Evolutionary conservation across 192 early-diverging fungal genomes (phyloP), one percentile per base, ranked within the genome.

Genomic region (Podila horticola): DNA sequence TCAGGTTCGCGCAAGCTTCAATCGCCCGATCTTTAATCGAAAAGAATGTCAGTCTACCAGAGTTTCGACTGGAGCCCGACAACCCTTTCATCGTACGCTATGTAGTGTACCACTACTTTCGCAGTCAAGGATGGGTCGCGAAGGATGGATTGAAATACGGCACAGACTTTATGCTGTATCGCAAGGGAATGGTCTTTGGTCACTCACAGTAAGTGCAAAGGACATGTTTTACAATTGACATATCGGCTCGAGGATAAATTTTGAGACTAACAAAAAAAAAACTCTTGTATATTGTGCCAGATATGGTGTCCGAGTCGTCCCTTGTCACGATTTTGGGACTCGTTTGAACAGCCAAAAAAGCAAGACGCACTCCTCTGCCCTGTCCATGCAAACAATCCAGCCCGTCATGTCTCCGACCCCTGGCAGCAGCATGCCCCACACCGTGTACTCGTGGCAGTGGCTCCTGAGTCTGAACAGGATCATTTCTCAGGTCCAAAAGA

Each of bases 141-240:
- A 89, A 89, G 75, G 86, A 89, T 67, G 96, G 96, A 3, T 65
- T 94, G 45, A 97, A 97, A 76, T 97, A 94, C 81, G 95, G 94
- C 8, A 83, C 92, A 2, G 93, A 96, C 72, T 96, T 90, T 74
- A 82, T 91, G 5, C 58, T 93, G 11, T 93, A 93, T 74, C 70
- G 83, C 38, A 79, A 82, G 63, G 91, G 91, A 1, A 81, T 90
- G 12, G 75, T 83, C 29, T 90, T 85, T 83, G 77, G 84, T 50
- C 91, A 93, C 60, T 81, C 89, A 2, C 87, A 90, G 65, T 91
- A 55, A 41, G 84, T 77, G 15, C 11, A 45, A 45, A 45, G 4
- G 15, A 4, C 41, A 45, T 17, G 15, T 45, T 17, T 45, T 17
- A 2, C 41, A 3, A 45, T 45, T 45, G 12, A 45, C 3, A 12